Percentiles rank a stretch among this genome's conserved stretches.
phyloP scores from a whole-genome alignment of 805 yeast species.

The Wickerhamiella nectarea region DNA sequence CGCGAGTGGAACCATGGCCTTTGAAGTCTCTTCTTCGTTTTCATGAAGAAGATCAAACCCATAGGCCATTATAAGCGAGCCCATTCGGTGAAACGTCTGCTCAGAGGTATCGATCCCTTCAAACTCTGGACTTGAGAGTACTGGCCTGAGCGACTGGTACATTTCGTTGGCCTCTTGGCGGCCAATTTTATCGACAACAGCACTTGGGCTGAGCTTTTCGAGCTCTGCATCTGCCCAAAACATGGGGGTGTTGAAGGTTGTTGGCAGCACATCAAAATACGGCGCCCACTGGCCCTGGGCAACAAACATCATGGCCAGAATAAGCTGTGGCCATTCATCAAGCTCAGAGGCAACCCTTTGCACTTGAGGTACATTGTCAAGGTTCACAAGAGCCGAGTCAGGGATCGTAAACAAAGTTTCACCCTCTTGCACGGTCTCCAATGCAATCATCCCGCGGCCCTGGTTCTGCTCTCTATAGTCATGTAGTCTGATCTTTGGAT shows the following conservation, averaged over 20 bases:
- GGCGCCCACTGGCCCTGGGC: constrained; percentile 48
- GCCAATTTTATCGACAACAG: constrained; percentile 59
- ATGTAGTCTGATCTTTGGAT: constrained; percentile 42
- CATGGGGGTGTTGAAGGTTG: constrained; percentile 50
- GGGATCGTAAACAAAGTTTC: constrained; percentile 65
- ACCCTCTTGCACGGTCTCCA: constrained; percentile 42
- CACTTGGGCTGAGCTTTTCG: constrained; percentile 53
- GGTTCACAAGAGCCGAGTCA: constrained; percentile 39
- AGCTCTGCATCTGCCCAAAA: constrained; percentile 59
- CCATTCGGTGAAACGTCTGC: constrained; percentile 55
- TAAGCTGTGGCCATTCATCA: constrained; percentile 66
- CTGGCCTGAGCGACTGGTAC: constrained; percentile 39
- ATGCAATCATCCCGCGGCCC: constrained; percentile 70
- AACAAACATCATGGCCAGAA: constrained; percentile 55
- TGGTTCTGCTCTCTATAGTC: constrained; percentile 48
- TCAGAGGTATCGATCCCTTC: constrained; percentile 28
- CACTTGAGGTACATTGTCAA: constrained; percentile 37
- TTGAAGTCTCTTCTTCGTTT: constrained; percentile 32
- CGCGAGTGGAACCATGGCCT: constrained; percentile 88
- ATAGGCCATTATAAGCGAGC: constrained; percentile 74
- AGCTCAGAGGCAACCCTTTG: constrained; percentile 23
- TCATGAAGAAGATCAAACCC: constrained; percentile 57
- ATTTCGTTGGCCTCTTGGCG: constrained; percentile 47
- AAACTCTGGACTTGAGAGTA: constrained; percentile 19
- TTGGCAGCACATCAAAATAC: constrained; percentile 63